A percentile compares a stretch with the other conserved stretches of the same genome.
Conservation (phyloP, 2,329 filamentous ascomycete genomes). For the Epichloe typhina region DNA sequence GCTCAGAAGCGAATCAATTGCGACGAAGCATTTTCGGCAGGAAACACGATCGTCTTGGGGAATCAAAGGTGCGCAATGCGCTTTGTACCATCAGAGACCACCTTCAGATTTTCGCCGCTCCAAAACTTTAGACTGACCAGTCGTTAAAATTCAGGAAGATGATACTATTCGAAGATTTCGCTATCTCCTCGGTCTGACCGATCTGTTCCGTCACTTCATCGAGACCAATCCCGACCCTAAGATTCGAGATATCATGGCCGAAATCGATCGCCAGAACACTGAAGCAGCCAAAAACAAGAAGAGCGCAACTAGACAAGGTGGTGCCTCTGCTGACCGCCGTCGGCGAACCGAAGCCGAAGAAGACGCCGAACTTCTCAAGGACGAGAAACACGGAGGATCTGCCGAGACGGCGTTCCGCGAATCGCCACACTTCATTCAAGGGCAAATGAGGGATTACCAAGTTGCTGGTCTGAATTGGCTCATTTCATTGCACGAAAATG, state of each 20-base stretch:
- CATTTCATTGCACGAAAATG: slow-evolving; percentile 93
- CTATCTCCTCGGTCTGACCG: slow-evolving; percentile 87
- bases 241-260: slow-evolving; percentile 83
- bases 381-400: slow-evolving; percentile 78
- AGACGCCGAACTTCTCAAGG: slow-evolving; percentile 75
- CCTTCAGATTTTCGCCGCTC: not conserved
- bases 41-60: slow-evolving; percentile 84
- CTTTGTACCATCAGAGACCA: slow-evolving; percentile 1
- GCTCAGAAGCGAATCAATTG: slow-evolving; percentile 77
- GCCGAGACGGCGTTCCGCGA: slow-evolving; percentile 88
- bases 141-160: slow-evolving; percentile 57
- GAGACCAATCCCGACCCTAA: slow-evolving; percentile 92
- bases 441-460: slow-evolving; percentile 93
- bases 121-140: not conserved
- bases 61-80: slow-evolving; percentile 60
- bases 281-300: slow-evolving; percentile 61
- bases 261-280: slow-evolving; percentile 87
- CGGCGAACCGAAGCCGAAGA: slow-evolving; percentile 95
- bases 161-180: slow-evolving; percentile 89
- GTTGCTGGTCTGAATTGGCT: slow-evolving; percentile 94
- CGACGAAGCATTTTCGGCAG: slow-evolving; percentile 87
- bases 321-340: slow-evolving; percentile 63
- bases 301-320: slow-evolving; percentile 66
- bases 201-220: slow-evolving; percentile 97
- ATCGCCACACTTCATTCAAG: slow-evolving; percentile 78